Base-by-base conservation (phyloP, 2,329 filamentous ascomycete species). In the Colletotrichum agaves region DNA sequence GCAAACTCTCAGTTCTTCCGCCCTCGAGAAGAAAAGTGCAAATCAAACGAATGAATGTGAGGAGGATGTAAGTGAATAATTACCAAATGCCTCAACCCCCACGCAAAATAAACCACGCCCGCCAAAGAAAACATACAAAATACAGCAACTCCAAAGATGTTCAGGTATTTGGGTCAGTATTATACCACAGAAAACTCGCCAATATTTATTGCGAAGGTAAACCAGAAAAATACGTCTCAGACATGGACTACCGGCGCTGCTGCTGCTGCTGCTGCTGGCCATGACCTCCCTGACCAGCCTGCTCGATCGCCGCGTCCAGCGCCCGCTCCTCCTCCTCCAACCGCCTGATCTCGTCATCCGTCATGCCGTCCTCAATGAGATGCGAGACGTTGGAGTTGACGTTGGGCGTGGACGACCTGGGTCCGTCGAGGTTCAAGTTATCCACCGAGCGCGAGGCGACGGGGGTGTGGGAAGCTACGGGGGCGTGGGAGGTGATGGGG, bases 281-380 rank as follows among this genome's bases (percentile, higher is more conserved):
- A 21, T 63, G 50, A 19, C 47, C 27, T 13, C 62, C 41, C n/a
- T 65, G 74, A 44, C 71, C 80, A 3, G 79, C 81, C 60, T 81
- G 79, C 74, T 85, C 84, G 72, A 89, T 88, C 33, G 84, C 87
- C 13, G 80, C 84, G 62, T 89, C 87, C 39, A 89, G 77, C 68
- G 85, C 81, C 67, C 83, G 75, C 76, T 89, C 87, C 73, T 89
- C 87, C 69, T 88, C 86, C 72, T 87, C 86, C 46, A 89, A 71
- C 70, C 84, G 75, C 58, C 82, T 78, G 53, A 88, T 85, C 73
- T 89, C 85, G 0, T 84, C 86, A 8, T 79, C 78, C 53, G 86
- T 88, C 86, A 89, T 89, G 56, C 85, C 84, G n/a, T 88, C 86
- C 72, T 89, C 86, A 4, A 88, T 83, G 37, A 89, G 75, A 68